Evolutionary conservation across 768 basidiomycete genomes (phyloP).

Genomic region (Agaricus blazei): DNA sequence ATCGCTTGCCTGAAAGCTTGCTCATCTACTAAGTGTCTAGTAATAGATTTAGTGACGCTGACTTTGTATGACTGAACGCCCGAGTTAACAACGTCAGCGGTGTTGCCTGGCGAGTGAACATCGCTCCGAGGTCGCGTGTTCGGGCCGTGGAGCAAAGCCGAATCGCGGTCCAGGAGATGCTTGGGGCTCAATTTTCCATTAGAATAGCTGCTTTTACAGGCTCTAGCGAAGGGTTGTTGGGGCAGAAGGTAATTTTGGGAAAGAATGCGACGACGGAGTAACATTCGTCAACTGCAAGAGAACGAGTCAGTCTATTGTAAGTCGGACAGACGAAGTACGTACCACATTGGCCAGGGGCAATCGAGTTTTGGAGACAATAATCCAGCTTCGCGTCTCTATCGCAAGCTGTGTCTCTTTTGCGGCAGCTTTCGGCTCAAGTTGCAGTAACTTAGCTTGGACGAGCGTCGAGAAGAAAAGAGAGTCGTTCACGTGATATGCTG

Average conservation of each 20-base stretch:
- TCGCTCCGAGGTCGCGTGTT: background rate
- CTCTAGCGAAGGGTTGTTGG: slow-evolving; percentile 16
- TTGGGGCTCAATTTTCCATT: background rate
- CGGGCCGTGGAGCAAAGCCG: background rate
- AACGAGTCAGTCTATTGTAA: background rate
- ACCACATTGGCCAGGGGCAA: slow-evolving; percentile 5
- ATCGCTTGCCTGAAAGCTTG: background rate
- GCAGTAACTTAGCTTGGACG: too few species aligned
- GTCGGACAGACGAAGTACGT: background rate
- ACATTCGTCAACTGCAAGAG: slow-evolving; percentile 62
- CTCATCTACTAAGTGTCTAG: background rate
- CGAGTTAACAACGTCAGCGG: background rate
- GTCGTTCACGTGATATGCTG: background rate
- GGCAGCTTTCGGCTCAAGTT: too few species aligned
- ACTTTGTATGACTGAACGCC: background rate
- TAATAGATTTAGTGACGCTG: background rate
- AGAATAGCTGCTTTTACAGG: slow-evolving; percentile 16
- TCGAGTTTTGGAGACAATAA: background rate
- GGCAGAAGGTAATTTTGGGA: slow-evolving; percentile 39
- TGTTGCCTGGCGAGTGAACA: too few species aligned
- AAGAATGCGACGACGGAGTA: slow-evolving; percentile 60
- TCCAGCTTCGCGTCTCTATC: slow-evolving; percentile 7
- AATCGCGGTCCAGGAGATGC: background rate
- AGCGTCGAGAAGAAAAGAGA: slow-evolving; percentile 5
- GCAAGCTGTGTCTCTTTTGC: background rate